Conservation (phyloP, 441 rosid species). For the Jatropha podagrica region DNA sequence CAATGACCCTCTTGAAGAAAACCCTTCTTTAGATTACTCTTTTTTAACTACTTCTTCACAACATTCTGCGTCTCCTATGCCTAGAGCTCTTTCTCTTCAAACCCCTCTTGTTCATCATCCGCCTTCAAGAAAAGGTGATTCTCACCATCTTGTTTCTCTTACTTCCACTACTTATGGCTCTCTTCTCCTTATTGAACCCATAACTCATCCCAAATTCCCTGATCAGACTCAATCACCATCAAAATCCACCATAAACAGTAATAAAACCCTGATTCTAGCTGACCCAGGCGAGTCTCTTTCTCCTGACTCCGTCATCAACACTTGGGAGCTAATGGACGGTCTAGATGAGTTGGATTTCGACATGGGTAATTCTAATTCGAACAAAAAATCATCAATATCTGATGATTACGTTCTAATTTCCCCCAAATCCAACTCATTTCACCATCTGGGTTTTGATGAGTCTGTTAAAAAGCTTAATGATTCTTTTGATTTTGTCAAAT, state of each 20-base stretch:
- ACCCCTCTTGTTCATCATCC: constrained; percentile 89
- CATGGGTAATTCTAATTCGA: constrained; percentile 23
- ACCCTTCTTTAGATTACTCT: constrained; percentile 14
- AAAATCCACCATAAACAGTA: constrained; percentile 13
- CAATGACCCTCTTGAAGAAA: constrained; percentile 27
- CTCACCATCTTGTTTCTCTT: constrained; percentile 82
- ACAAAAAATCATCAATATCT: constrained; percentile 26
- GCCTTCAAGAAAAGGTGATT: constrained; percentile 76
- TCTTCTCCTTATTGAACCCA: constrained; percentile 52
- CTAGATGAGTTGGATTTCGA: constrained; percentile 55
- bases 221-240: constrained; percentile 29
- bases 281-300: constrained; percentile 43
- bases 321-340: constrained; percentile 99
- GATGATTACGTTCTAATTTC: constrained; percentile 18
- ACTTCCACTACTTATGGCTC: constrained; percentile 90
- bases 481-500: constrained; percentile 38
- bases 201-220: constrained; percentile 19
- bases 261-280: constrained; percentile 18
- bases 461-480: constrained; percentile 37
- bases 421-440: constrained; percentile 33
- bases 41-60: constrained; percentile 25
- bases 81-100: constrained; percentile 57
- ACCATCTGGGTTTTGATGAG: constrained; percentile 29
- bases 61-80: constrained; percentile 12
- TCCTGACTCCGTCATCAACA: constrained; percentile 86